Base-by-base conservation (phyloP, 2,329 filamentous ascomycete species). In the Fusarium sp. region DNA sequence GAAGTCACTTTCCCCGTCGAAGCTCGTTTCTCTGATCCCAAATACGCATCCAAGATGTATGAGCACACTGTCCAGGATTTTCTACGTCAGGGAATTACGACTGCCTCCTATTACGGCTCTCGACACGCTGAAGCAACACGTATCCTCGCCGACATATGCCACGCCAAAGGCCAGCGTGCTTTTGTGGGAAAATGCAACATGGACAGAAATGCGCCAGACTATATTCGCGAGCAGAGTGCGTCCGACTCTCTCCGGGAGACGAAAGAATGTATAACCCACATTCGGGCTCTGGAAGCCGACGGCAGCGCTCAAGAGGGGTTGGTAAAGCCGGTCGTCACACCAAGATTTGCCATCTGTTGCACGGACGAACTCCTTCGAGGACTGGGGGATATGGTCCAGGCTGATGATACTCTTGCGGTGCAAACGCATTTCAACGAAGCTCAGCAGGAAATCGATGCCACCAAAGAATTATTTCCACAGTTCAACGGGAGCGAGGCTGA, bases 1-100 rank as follows among this genome's bases (percentile, higher is more conserved):
- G 75, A 84, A n/a, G 80, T 89, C 26, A 91, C 89, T 0, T 92
- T 90, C 68, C 87, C 65, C 2, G 20, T 63, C 2, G 60, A 63
- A 1, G 60, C 60, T 0, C 58, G 60, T 2, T 63, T 63, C 32
- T 62, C 50, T 4, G 50, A 63, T 33, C 44, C 60, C 1, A 10
- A 20, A 1, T 63, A 63, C 5, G 60, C 60, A 1, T 35, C 19
- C 5, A 30, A 17, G 10, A 63, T 63, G 50, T 63, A 63, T 19
- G 26, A 63, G 2, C 20, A 57, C 17, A 63, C 58, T 1, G 58
- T 63, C 1, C 26, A 49, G 10, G 60, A 63, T 8, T 63, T 63
- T 11, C 0, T 63, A 2, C 58, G 60, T 2, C 60, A 63, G 10
- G 60, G 60, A 4, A 63, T 63, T 3, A 63, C 60, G 4, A 63